Evolutionary conservation across 306 rosid genomes (phyloP).

Genomic region (Vigna nakashimae): DNA sequence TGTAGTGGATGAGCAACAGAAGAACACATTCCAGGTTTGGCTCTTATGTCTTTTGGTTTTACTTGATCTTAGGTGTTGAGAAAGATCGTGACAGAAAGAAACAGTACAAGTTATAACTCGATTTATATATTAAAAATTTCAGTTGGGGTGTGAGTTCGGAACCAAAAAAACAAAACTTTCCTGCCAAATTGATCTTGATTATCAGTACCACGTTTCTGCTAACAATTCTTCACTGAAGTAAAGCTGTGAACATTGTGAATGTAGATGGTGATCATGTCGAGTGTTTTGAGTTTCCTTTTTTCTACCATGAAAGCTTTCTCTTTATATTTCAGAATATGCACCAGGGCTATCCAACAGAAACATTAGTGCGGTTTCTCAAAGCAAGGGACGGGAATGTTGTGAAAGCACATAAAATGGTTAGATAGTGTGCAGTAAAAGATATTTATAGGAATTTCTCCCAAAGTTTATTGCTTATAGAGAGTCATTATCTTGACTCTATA

Average conservation of each 20-base stretch:
- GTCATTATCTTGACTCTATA: not conserved
- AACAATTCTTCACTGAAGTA: not conserved
- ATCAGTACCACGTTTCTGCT: not conserved
- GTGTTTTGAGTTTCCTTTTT: not conserved
- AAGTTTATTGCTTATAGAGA: slow-evolving; percentile 1
- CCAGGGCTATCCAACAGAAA: slow-evolving; percentile 19
- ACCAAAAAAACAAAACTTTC: not conserved
- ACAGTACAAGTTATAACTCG: not conserved
- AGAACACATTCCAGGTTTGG: slow-evolving; percentile 23
- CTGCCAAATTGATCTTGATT: not conserved
- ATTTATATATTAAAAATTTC: not conserved
- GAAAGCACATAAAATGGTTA: slow-evolving; percentile 29
- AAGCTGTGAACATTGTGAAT: not conserved
- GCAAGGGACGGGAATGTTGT: slow-evolving; percentile 20
- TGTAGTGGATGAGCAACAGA: slow-evolving; percentile 25
- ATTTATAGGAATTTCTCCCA: not conserved
- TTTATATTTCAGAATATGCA: slow-evolving; percentile 13
- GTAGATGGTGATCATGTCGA: not conserved
- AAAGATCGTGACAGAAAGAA: not conserved
- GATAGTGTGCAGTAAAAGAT: not conserved
- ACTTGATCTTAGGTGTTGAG: not conserved
- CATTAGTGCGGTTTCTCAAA: slow-evolving; percentile 22
- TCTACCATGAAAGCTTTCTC: not conserved
- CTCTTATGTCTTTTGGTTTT: not conserved
- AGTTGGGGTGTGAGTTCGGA: not conserved